Base-by-base conservation (phyloP, 139 green algal genomes). In the Tetradesmus obliquus region DNA sequence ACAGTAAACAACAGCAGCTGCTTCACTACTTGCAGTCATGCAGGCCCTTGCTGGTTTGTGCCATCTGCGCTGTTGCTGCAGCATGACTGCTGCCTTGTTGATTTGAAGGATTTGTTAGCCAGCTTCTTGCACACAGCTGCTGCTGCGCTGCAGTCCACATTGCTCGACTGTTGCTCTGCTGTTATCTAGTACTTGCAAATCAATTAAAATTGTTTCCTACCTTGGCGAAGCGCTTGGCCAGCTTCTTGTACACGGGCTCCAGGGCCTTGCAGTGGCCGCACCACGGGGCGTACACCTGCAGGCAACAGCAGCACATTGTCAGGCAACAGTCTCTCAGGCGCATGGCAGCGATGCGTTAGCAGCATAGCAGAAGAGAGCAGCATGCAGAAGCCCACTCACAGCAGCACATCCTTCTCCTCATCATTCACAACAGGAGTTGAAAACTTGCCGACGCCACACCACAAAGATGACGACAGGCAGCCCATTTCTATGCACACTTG, bases 261-360 rank as follows among this genome's bases (percentile, higher is more conserved):
- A 99, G 94, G 87, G 91, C 71, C 95, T 98, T 97, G 96, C 97
- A 98, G 95, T 98, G 96, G n/a, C 96, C 96, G 92, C 97, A 99
- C 97, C 96, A 98, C 19, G 97, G 89, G 17, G 89, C 88, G 53
- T 92, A 92, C 80, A 92, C 88, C 87, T 91, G 55, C 87, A 86
- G 6, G 4, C 76, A 82, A 53, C n/a, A 55, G n/a, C 3, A 55
- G n/a, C n/a, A 20, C 20, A 55, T 15, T 10, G 72, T 81, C 72
- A 72, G 62, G 10, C 19, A 72, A 19, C 32, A 45, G 32, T 45
- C 32, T 45, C 32, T 45, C 32, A 45, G 32, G 32, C 32, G 32
- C 32, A 45, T 45, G 32, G 32, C 32, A 45, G 32, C 32, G 32
- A 45, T 45, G 32, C 32, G 32, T 45, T 45, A 45, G 32, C 32